Evolutionary conservation across 2,329 filamentous ascomycete species (phyloP), one percentile per base, ranked within the genome.

Genomic region (Hypoxylon sp.): DNA sequence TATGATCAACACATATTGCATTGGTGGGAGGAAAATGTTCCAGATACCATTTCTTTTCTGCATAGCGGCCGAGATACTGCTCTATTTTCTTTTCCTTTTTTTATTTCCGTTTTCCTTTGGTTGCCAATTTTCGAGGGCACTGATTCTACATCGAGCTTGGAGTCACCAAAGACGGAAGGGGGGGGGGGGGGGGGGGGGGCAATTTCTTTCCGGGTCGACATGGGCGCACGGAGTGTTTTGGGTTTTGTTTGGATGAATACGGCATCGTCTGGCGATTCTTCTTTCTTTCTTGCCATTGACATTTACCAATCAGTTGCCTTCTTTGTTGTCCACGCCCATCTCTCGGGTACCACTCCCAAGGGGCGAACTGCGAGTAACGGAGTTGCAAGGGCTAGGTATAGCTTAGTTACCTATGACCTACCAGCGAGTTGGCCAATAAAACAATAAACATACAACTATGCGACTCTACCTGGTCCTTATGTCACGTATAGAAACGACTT

Each of bases 11-110:
- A 54, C 60, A 55, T 60, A 48, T 58, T 65, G 62, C 60, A 63
- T 63, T 48, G 50, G 53, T 55, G 56, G 60, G 40, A 47, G 56
- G 50, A 60, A 62, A 55, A 63, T 33, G 42, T 60, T 54, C 59
- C 60, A 51, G 59, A 60, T 63, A 62, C 53, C 59, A 60, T 56
- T 63, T 62, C 49, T 52, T 63, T 65, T 63, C 59, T 65, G 62
- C 62, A 65, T 65, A 65, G 62, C 62, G 62, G 31, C 59, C 59
- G 62, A 63, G 56, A 65, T 56, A 58, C 50, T 53, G 51, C 58
- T 58, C 48, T 48, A 40, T 48, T 51, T 46, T 48, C 52, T 38
- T 45, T 41, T 24, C 29, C 20, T 27, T 47, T 57, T 42, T 45
- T 33, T 42, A 41, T 37, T 31, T 48, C 31, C 35, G 11, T 15